phyloP scores from a whole-genome alignment of 2,329 filamentous ascomycete genomes.

The Dryadomyces quercivorus region DNA sequence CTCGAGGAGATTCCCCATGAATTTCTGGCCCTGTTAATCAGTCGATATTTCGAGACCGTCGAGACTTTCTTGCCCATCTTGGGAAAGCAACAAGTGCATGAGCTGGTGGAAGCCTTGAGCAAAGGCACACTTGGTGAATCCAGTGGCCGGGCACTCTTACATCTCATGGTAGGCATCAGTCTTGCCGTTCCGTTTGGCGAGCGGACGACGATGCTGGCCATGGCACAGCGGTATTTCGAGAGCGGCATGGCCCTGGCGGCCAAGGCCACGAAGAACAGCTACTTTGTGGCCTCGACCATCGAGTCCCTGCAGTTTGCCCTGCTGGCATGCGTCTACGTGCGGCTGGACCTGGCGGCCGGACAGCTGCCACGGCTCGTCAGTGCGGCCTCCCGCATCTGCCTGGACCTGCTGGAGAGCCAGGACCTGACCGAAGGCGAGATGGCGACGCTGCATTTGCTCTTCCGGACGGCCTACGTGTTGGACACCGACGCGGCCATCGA shows the following conservation, averaged over 20 bases:
- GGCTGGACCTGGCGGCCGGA: background rate
- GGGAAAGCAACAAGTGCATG: background rate
- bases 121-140: background rate
- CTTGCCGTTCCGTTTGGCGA: background rate
- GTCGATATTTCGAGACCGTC: background rate
- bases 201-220: background rate
- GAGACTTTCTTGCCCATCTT: background rate
- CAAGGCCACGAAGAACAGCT: background rate
- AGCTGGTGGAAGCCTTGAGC: too few species aligned
- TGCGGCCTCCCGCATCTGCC: background rate
- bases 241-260: background rate
- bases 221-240: background rate
- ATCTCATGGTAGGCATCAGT: background rate
- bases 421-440: background rate
- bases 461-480: background rate
- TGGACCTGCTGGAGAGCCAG: slow-evolving; percentile 1
- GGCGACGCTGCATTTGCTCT: background rate
- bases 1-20: background rate
- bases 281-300: background rate
- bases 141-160: background rate
- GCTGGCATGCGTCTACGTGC: background rate
- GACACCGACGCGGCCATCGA: background rate
- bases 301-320: background rate
- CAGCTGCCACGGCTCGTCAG: background rate
- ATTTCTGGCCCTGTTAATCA: background rate